Evolutionary conservation across 164 flowering plant species (phyloP).

Genomic region (Stephania japonica): DNA sequence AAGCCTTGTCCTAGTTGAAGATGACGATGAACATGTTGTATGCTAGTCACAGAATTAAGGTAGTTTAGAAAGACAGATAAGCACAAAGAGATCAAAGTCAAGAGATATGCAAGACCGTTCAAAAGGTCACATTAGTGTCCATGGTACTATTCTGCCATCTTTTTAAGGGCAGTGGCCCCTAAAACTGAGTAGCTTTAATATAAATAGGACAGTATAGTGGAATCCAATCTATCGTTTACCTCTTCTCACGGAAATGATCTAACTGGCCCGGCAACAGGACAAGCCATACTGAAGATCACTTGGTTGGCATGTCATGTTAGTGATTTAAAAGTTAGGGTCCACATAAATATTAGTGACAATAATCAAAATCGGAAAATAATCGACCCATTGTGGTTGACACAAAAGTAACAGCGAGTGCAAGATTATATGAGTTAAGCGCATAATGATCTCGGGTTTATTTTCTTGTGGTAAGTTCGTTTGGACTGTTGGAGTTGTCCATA

Average conservation of each 20-base stretch:
- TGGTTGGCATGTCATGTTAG: conserved; percentile 1
- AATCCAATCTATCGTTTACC: not conserved
- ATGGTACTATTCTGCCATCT: not conserved
- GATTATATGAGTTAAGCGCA: too few relatives aligned
- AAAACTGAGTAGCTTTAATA: not conserved
- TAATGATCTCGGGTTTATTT: too few relatives aligned
- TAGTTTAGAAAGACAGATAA: too few relatives aligned
- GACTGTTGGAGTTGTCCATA: too few relatives aligned
- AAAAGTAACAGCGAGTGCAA: too few relatives aligned
- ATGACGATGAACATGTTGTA: too few relatives aligned
- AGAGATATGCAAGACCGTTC: too few relatives aligned
- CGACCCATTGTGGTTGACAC: too few relatives aligned
- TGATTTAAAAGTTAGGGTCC: not conserved
- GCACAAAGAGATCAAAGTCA: too few relatives aligned
- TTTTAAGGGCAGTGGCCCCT: conserved; percentile 1
- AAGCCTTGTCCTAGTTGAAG: too few relatives aligned
- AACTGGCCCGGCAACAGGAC: not conserved
- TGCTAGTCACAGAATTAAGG: too few relatives aligned
- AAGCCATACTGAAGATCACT: not conserved
- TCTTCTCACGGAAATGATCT: not conserved
- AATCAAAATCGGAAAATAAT: not conserved
- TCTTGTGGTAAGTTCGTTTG: too few relatives aligned
- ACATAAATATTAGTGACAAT: not conserved
- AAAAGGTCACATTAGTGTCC: not conserved
- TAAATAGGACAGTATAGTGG: not conserved